Evolutionary conservation across 495 filamentous ascomycete species (phyloP).

Genomic region (Hypoxylon lienhwacheense): DNA sequence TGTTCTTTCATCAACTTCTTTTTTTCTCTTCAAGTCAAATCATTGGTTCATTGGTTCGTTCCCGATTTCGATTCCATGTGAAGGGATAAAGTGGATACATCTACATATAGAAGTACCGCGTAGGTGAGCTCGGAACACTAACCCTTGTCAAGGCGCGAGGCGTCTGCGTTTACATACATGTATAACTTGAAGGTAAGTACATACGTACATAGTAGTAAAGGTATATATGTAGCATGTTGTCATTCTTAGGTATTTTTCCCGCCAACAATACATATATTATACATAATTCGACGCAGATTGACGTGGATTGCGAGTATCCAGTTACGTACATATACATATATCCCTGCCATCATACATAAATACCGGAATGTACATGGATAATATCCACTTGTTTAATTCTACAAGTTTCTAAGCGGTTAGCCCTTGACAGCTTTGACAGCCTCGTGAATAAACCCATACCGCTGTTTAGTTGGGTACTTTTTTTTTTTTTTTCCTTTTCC

Average conservation of each 20-base stretch:
- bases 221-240: conserved; percentile 7
- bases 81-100: background rate
- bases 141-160: conserved; percentile 9
- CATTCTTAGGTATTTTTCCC: conserved; percentile 16
- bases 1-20: conserved; percentile 13
- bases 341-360: too few species aligned
- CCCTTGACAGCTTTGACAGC: conserved; percentile 24
- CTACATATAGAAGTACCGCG: too few species aligned
- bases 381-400: background rate
- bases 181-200: too few species aligned
- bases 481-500: too few species aligned
- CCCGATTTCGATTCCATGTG: too few species aligned
- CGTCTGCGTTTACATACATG: conserved; percentile 11
- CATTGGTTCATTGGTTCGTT: too few species aligned
- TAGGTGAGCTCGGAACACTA: background rate
- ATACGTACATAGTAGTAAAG: conserved; percentile 17
- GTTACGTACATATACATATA: background rate
- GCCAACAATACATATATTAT: background rate
- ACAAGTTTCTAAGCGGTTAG: conserved; percentile 3
- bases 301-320: conserved; percentile 3
- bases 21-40: background rate
- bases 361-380: too few species aligned
- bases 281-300: conserved; percentile 1
- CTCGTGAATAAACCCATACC: conserved; percentile 12
- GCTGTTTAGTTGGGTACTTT: conserved; percentile 22